These are phyloP conservation scores for Aegilops longissima DNA, from an alignment of 176 grass and related monocot species.

Conservation along the genomic window DNA sequence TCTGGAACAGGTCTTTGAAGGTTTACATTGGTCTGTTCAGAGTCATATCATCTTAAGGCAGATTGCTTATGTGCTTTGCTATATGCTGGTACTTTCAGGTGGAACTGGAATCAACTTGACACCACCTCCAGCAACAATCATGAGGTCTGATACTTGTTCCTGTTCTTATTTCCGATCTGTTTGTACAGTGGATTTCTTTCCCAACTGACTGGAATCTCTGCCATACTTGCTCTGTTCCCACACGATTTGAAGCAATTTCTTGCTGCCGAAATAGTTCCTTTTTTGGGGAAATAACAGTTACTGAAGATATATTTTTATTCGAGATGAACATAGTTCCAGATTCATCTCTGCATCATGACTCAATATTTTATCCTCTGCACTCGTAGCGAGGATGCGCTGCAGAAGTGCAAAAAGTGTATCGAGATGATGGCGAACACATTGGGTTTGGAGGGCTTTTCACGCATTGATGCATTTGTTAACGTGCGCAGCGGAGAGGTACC, in stretches of 20 bases:
- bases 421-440: slow-evolving; percentile 67
- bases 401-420: slow-evolving; percentile 65
- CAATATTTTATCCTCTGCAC: neutral
- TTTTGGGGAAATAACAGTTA: neutral
- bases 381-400: slow-evolving; percentile 60
- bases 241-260: neutral
- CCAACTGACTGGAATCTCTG: neutral
- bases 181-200: neutral
- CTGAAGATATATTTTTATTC: neutral
- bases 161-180: neutral
- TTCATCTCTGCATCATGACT: neutral
- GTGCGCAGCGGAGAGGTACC: slow-evolving; percentile 72
- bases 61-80: neutral
- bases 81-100: slow-evolving; percentile 34
- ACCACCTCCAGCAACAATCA: slow-evolving; percentile 79
- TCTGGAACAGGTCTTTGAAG: neutral
- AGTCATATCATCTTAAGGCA: neutral
- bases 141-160: slow-evolving; percentile 46
- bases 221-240: neutral
- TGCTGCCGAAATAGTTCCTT: neutral
- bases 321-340: neutral
- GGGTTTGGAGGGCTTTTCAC: slow-evolving; percentile 81
- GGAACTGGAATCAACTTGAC: slow-evolving; percentile 97
- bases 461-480: slow-evolving; percentile 86
- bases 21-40: neutral